Evolutionary conservation across 768 basidiomycete genomes (phyloP).

Genomic region (Mycena rosella): DNA sequence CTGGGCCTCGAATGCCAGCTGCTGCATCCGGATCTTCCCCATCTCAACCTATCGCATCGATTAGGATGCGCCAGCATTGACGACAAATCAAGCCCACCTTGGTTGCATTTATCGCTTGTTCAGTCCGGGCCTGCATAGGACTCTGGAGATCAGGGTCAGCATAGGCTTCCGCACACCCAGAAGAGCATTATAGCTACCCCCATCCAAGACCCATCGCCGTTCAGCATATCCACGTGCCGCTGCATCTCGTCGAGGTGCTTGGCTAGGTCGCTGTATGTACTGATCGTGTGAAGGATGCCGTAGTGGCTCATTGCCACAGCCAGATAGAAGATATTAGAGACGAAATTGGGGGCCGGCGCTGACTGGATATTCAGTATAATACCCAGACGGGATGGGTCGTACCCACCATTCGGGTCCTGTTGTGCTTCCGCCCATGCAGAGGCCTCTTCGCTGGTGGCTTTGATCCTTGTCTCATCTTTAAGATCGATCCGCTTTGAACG

Average conservation of each 20-base stretch:
- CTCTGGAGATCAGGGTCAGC: conserved; percentile 54
- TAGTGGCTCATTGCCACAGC: conserved; percentile 90
- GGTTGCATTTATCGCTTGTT: conserved; percentile 80
- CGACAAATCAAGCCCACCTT: conserved; percentile 64
- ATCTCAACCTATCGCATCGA: conserved; percentile 67
- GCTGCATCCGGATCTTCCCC: conserved; percentile 75
- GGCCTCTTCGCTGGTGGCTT: conserved; percentile 91
- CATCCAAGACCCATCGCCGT: conserved; percentile 86
- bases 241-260: conserved; percentile 85
- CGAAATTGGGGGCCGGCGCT: conserved; percentile 88
- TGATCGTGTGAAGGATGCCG: conserved; percentile 86
- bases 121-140: conserved; percentile 80
- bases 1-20: conserved; percentile 87
- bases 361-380: conserved; percentile 10
- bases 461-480: conserved; percentile 93
- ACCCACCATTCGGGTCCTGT: conserved; percentile 57
- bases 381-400: background rate
- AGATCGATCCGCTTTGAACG: conserved; percentile 80
- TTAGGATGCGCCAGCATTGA: background rate
- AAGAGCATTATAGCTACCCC: conserved; percentile 68
- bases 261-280: conserved; percentile 76
- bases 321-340: conserved; percentile 95
- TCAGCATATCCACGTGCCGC: conserved; percentile 79
- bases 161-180: background rate
- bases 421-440: conserved; percentile 74